Evolutionary conservation across 179 eudicot species (phyloP), one percentile per base, ranked within the genome.

Genomic region (Actinidia chinensis): DNA sequence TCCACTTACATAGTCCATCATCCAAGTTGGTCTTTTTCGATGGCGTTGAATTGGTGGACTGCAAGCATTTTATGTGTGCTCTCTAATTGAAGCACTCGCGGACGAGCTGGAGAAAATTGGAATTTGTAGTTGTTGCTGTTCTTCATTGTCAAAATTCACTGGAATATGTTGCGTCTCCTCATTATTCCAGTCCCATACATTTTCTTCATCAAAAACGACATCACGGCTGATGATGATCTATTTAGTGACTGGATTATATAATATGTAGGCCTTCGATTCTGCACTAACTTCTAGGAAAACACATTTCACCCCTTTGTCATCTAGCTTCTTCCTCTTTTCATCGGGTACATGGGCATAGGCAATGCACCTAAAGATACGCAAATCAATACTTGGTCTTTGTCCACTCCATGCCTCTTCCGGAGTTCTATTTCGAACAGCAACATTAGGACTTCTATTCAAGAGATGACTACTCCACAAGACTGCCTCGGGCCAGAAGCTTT

Each of bases 21-120:
- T 20, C 56, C 56, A 69, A 2, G 55, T 9, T 20, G 36, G 55
- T 47, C 36, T 68, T 46, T 46, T 69, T 12, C 55, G 20, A 9
- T 7, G 2, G 2, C 56, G 18, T 44, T 69, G 25, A 67, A 42
- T n/a, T 0, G 20, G 8, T 0, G 69, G 36, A 0, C 1, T 13
- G 2, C 5, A 6, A 28, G 52, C 2, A 6, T 1, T 0, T 18
- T 15, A 22, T 6, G 51, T 0, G 28, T 43, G 13, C 17, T 5
- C 14, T 6, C 0, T 14, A 0, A 1, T 0, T 14, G 22, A 1
- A 10, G 1, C 8, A 36, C 6, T 0, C 5, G 7, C 47, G 13
- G 11, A 3, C 0, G 0, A 1, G 48, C 20, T 13, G 5, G 17
- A 0, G 5, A 6, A 2, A 6, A 36, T 0, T 5, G 8, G 18